Evolutionary conservation across 768 basidiomycete species (phyloP).

Genomic region (Podaxis sp.): DNA sequence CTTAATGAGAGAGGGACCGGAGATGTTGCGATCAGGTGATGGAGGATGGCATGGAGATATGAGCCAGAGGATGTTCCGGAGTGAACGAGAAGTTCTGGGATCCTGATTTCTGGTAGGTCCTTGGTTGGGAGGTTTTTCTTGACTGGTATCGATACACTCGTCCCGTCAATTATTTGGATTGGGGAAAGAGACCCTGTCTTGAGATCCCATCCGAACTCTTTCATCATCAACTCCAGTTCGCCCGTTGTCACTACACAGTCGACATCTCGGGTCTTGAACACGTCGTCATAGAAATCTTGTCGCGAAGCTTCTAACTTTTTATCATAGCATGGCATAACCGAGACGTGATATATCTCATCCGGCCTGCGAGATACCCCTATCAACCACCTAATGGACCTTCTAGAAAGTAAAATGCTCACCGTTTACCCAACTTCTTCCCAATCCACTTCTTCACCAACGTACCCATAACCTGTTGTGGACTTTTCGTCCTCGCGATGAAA

Average conservation of each 20-base stretch:
- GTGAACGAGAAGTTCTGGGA: slow-evolving; percentile 79
- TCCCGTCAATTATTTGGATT: slow-evolving; percentile 9
- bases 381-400: slow-evolving; percentile 6
- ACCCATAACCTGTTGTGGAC: slow-evolving; percentile 94
- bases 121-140: slow-evolving; percentile 14
- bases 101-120: slow-evolving; percentile 19
- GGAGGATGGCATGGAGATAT: slow-evolving; percentile 81
- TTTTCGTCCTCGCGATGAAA: slow-evolving; percentile 85
- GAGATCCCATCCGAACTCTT: slow-evolving; percentile 82
- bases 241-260: slow-evolving; percentile 98
- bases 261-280: slow-evolving; percentile 85
- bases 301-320: slow-evolving; percentile 98
- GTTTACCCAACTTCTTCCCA: slow-evolving; percentile 60
- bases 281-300: slow-evolving; percentile 84
- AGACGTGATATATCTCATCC: slow-evolving; percentile 89
- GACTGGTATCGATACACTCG: not conserved
- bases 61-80: slow-evolving; percentile 90
- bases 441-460: slow-evolving; percentile 91
- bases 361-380: slow-evolving; percentile 50
- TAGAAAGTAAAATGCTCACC: slow-evolving; percentile 45
- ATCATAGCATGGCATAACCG: slow-evolving; percentile 99
- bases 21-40: slow-evolving; percentile 45
- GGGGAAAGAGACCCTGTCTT: slow-evolving; percentile 44
- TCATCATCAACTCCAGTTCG: slow-evolving; percentile 84
- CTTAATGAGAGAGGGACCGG: slow-evolving; percentile 47